These are phyloP conservation scores for Platismatia glauca DNA, from an alignment of 495 filamentous ascomycete species.

Conservation along the genomic window DNA sequence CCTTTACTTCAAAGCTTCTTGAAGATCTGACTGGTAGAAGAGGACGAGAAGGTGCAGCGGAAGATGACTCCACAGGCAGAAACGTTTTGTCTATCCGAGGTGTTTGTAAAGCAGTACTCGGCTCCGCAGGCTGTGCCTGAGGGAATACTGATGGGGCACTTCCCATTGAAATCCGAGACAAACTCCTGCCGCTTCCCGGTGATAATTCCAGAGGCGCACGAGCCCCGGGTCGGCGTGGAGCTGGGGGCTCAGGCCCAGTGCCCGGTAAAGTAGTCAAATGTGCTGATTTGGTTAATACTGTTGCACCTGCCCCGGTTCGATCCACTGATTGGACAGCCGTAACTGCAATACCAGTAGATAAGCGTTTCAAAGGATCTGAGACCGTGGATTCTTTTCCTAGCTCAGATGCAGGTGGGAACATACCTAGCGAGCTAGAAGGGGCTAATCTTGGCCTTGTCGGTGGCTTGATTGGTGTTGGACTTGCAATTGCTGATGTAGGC, in stretches of 20 bases:
- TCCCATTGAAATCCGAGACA: background rate
- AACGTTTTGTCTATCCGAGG: background rate
- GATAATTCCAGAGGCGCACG: background rate
- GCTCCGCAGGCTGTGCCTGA: background rate
- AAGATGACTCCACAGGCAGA: background rate
- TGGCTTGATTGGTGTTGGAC: slow-evolving; percentile 16
- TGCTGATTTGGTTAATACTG: background rate
- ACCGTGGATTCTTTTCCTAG: background rate
- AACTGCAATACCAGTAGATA: slow-evolving; percentile 5
- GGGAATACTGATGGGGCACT: background rate
- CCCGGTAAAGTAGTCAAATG: background rate
- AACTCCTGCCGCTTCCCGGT: background rate
- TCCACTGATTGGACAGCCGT: slow-evolving; percentile 5
- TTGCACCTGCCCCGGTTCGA: slow-evolving; percentile 2
- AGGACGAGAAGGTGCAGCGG: background rate
- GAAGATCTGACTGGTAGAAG: background rate
- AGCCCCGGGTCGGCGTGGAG: slow-evolving; percentile 9
- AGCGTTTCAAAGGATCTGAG: background rate
- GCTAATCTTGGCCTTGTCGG: slow-evolving; percentile 21
- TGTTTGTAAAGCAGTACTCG: background rate
- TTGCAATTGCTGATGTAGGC: slow-evolving; percentile 18
- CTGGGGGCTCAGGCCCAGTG: slow-evolving; percentile 15
- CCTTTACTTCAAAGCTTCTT: slow-evolving; percentile 14
- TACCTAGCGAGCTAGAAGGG: slow-evolving; percentile 8
- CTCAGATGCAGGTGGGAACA: background rate